Percentiles rank a stretch among this genome's conserved stretches.
phyloP scores from a whole-genome alignment of 1,284 basidiomycete genomes.

The Moesziomyces sp. region DNA sequence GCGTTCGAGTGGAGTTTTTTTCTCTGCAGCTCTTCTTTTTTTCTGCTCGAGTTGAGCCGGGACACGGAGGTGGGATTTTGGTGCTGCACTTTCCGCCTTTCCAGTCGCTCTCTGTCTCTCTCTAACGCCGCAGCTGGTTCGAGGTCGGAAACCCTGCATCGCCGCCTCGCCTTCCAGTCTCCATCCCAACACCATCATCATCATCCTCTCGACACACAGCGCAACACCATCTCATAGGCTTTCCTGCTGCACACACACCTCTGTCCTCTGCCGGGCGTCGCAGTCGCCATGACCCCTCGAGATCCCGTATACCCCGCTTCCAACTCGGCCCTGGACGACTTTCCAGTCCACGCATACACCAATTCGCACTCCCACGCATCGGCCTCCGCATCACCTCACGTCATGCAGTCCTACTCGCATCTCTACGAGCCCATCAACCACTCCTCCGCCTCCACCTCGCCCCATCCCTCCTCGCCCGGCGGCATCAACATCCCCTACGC shows the following conservation, averaged over 20 bases:
- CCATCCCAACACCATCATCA: neutral
- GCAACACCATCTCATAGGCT: neutral
- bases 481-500: conserved; percentile 47
- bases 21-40: conserved; percentile 1
- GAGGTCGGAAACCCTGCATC: conserved; percentile 1
- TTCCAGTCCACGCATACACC: neutral
- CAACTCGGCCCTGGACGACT: neutral
- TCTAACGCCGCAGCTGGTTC: neutral
- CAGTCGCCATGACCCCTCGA: conserved; percentile 1
- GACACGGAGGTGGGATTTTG: neutral
- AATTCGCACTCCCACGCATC: neutral
- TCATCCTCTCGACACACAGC: neutral
- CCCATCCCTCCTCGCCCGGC: conserved; percentile 38
- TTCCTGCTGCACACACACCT: neutral
- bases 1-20: conserved; percentile 7
- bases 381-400: conserved; percentile 1
- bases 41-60: neutral
- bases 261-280: neutral
- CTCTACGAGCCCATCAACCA: conserved; percentile 41
- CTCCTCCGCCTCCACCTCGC: conserved; percentile 24
- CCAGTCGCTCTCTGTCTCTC: neutral
- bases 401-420: conserved; percentile 47
- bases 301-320: neutral
- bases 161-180: neutral
- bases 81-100: conserved; percentile 1